A percentile compares a stretch with the other conserved stretches of the same genome.
phyloP scores from a whole-genome alignment of 2,329 filamentous ascomycete species.

The Pseudopithomyces chartarum region DNA sequence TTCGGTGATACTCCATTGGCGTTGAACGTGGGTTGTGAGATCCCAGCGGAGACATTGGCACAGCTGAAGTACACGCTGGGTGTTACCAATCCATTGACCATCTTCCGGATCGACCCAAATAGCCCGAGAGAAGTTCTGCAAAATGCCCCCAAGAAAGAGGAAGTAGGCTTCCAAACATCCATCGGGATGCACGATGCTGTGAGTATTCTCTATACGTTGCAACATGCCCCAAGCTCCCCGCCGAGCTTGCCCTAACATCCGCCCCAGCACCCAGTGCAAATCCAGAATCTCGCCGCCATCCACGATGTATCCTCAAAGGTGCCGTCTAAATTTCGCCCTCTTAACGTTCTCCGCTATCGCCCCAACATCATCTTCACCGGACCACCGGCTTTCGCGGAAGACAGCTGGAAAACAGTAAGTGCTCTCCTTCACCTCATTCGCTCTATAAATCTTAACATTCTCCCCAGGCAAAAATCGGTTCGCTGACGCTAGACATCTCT shows the following conservation, averaged over 20 bases:
- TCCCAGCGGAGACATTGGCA: constrained; percentile 60
- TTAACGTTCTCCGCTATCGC: constrained; percentile 69
- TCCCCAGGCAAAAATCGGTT: constrained; percentile 50
- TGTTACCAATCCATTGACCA: constrained; percentile 65
- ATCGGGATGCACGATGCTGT: constrained; percentile 74
- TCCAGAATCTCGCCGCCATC: constrained; percentile 69
- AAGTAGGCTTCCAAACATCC: constrained; percentile 67
- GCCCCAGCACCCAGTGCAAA: constrained; percentile 69
- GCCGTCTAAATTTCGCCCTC: constrained; percentile 56
- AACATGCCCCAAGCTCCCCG: not conserved
- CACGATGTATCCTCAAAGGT: constrained; percentile 64
- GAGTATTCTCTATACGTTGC: constrained; percentile 34
- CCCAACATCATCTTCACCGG: constrained; percentile 75
- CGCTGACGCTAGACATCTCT: constrained; percentile 57
- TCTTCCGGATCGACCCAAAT: constrained; percentile 70
- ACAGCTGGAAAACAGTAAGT: constrained; percentile 64
- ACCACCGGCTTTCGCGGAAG: constrained; percentile 68
- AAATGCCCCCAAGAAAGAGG: constrained; percentile 63
- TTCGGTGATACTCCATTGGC: constrained; percentile 64
- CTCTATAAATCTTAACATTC: constrained; percentile 37
- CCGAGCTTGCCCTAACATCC: not conserved
- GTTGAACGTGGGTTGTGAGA: constrained; percentile 52
- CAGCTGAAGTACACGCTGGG: constrained; percentile 71
- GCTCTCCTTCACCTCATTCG: not conserved
- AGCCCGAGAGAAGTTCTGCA: constrained; percentile 63